Evolutionary conservation across 164 flowering plant species (phyloP).

Genomic region (Hamamelis virginiana): DNA sequence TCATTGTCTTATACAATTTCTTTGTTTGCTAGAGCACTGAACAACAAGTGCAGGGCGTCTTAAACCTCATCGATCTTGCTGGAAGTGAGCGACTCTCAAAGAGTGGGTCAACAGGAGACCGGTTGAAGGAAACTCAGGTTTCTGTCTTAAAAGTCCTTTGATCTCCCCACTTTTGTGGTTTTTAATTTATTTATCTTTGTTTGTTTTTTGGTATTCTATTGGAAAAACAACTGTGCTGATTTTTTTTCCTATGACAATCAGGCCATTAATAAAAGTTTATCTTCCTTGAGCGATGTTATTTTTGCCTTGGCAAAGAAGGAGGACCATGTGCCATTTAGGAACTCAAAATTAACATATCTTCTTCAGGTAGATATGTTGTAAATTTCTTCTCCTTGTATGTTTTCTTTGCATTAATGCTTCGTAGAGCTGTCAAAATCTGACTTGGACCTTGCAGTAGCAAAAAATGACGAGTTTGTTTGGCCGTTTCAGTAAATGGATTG

Average conservation of each 20-base stretch:
- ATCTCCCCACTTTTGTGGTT: background rate
- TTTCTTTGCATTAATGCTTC: too few relatives aligned
- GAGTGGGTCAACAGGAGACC: slow-evolving; percentile 96
- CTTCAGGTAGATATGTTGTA: slow-evolving; percentile 65
- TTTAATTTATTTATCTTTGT: slow-evolving; percentile 1
- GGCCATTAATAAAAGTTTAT: slow-evolving; percentile 92
- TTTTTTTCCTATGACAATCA: slow-evolving; percentile 21
- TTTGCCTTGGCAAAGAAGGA: slow-evolving; percentile 89
- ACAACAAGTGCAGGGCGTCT: slow-evolving; percentile 90
- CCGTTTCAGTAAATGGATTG: too few relatives aligned
- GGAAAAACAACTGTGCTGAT: too few relatives aligned
- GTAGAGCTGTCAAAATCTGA: too few relatives aligned
- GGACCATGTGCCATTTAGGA: slow-evolving; percentile 83
- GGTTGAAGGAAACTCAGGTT: slow-evolving; percentile 93
- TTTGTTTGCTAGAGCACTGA: slow-evolving; percentile 65
- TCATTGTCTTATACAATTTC: background rate
- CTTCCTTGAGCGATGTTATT: slow-evolving; percentile 87
- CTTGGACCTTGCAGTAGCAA: too few relatives aligned
- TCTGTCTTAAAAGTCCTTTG: background rate
- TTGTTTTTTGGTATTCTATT: background rate
- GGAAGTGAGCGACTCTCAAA: slow-evolving; percentile 98
- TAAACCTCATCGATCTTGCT: slow-evolving; percentile 95
- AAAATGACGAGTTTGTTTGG: too few relatives aligned
- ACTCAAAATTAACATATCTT: slow-evolving; percentile 95
- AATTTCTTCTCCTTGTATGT: too few relatives aligned